Evolutionary conservation across 345 rosid species (phyloP).

Genomic region (Atalantia buxifolia): DNA sequence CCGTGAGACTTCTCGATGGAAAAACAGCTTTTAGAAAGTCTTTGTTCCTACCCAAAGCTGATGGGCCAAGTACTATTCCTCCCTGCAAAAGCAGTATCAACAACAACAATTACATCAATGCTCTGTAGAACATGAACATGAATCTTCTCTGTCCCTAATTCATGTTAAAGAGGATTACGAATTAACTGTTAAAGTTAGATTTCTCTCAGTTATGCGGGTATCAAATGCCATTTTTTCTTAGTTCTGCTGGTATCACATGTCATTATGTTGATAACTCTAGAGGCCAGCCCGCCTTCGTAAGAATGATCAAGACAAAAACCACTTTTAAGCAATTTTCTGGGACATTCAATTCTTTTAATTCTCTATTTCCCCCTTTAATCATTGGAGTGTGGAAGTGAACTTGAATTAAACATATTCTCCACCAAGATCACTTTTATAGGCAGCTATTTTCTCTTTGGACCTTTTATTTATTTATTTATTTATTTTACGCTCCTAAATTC

Average conservation of each 20-base stretch:
- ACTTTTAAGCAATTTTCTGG: too few relatives aligned
- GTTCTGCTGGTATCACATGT: too few relatives aligned
- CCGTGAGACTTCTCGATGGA: conserved; percentile 53
- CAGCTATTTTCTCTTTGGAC: too few relatives aligned
- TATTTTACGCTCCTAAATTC: background rate
- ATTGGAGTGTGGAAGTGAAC: background rate
- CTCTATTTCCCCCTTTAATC: background rate
- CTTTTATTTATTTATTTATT: too few relatives aligned
- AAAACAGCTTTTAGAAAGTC: conserved; percentile 42
- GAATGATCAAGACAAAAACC: too few relatives aligned
- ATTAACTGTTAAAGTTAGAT: too few relatives aligned
- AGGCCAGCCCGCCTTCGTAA: too few relatives aligned
- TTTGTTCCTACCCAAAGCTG: conserved; percentile 61
- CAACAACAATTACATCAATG: background rate
- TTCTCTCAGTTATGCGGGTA: too few relatives aligned
- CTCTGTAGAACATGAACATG: background rate
- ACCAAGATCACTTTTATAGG: too few relatives aligned
- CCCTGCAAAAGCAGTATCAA: conserved; percentile 34
- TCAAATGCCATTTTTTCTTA: too few relatives aligned
- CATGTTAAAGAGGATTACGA: background rate
- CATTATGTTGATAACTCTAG: too few relatives aligned
- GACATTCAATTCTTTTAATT: too few relatives aligned
- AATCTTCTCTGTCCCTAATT: background rate
- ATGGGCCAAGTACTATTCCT: conserved; percentile 77
- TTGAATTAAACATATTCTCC: background rate